Evolutionary conservation across 192 early-diverging fungal genomes (phyloP).

Genomic region (Polychytrium aggregatum): DNA sequence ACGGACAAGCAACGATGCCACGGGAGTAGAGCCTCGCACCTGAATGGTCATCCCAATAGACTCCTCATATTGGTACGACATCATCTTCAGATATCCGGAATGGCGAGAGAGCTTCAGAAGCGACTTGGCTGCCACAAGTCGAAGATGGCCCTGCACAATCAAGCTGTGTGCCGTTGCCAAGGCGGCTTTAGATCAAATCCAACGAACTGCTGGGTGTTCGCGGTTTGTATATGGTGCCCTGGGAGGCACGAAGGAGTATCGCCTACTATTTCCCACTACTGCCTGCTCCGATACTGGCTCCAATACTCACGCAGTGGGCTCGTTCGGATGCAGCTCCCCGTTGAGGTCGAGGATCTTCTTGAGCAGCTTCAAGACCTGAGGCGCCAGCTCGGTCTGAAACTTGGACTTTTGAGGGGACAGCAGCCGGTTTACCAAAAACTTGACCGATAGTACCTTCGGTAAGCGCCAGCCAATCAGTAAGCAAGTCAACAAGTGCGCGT

Average conservation of each 20-base stretch:
- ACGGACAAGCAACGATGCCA: background rate
- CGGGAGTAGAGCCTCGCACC: conserved; percentile 11
- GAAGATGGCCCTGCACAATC: conserved; percentile 48
- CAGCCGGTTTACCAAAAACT: conserved; percentile 59
- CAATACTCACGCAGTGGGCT: conserved; percentile 23
- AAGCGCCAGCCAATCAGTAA: too few relatives aligned
- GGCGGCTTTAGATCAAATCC: background rate
- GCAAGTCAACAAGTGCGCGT: too few relatives aligned
- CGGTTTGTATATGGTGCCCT: background rate
- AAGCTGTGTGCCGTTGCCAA: conserved; percentile 13
- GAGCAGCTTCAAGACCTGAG: conserved; percentile 49
- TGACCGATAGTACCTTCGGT: conserved; percentile 42
- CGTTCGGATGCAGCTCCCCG: conserved; percentile 50
- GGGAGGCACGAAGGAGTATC: background rate
- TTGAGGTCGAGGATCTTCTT: conserved; percentile 47
- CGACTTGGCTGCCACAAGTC: conserved; percentile 51
- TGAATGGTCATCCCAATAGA: conserved; percentile 54
- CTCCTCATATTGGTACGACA: conserved; percentile 43
- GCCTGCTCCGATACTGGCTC: too few relatives aligned
- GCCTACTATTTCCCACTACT: too few relatives aligned
- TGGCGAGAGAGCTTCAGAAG: conserved; percentile 49
- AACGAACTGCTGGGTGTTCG: background rate
- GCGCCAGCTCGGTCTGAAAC: conserved; percentile 17
- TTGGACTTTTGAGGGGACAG: conserved; percentile 24
- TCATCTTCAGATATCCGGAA: conserved; percentile 32